Evolutionary conservation across 345 rosid genomes (phyloP).

Genomic region (Chamaenerion angustifolium): DNA sequence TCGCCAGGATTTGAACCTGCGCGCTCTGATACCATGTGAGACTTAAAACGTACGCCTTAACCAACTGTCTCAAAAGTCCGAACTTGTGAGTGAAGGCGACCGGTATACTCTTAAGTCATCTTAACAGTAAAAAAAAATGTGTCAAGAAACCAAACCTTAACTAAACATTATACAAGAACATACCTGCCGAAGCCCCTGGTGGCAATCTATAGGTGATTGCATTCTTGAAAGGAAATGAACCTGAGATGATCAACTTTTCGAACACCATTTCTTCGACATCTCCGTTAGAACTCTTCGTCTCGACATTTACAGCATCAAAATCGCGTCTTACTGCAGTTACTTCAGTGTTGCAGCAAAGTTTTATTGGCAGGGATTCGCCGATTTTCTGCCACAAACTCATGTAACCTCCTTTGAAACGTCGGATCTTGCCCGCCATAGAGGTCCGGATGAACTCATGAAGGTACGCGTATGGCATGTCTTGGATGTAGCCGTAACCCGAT

Average conservation of each 20-base stretch:
- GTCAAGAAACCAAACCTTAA: neutral
- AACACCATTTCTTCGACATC: conserved; percentile 30
- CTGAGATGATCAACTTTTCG: conserved; percentile 46
- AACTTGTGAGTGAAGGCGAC: too few species aligned
- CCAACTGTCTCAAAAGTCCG: too few species aligned
- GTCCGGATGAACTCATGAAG: conserved; percentile 57
- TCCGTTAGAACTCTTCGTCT: conserved; percentile 18
- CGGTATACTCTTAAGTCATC: too few species aligned
- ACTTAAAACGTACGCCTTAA: too few species aligned
- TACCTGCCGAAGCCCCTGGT: conserved; percentile 22
- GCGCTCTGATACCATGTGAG: too few species aligned
- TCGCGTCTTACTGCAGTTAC: conserved; percentile 30
- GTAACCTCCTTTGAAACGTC: conserved; percentile 51
- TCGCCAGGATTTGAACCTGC: too few species aligned
- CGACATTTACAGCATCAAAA: conserved; percentile 21
- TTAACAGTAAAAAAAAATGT: too few species aligned
- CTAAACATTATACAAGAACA: neutral
- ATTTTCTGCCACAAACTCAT: conserved; percentile 43
- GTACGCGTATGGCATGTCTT: conserved; percentile 61
- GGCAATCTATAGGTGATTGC: conserved; percentile 41
- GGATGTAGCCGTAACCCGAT: conserved; percentile 55
- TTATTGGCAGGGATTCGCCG: conserved; percentile 24
- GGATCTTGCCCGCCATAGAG: conserved; percentile 63
- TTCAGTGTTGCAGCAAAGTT: conserved; percentile 32
- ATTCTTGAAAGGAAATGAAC: conserved; percentile 35